Percentiles rank a stretch among this genome's conserved stretches.
Evolutionary conservation across 768 basidiomycete species (phyloP).

Genomic region (Trametes punicea): DNA sequence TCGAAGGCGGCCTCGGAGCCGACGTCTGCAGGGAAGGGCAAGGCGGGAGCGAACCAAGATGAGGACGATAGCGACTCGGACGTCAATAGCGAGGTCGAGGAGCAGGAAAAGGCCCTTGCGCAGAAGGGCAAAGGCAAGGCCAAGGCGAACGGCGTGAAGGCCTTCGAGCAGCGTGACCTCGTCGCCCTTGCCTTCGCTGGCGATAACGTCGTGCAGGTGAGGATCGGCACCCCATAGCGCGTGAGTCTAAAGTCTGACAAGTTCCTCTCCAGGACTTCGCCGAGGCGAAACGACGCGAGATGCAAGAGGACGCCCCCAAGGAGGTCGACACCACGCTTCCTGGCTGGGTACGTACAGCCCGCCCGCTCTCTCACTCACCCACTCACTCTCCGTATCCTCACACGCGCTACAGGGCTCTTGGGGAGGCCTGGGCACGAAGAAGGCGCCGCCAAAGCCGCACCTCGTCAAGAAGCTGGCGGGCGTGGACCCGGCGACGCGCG

Average conservation of each 20-base stretch:
- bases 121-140: conserved; percentile 41
- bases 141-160: conserved; percentile 43
- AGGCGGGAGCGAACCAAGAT: neutral
- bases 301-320: conserved; percentile 81
- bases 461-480: conserved; percentile 82
- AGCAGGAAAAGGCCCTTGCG: conserved; percentile 52
- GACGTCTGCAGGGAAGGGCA: neutral
- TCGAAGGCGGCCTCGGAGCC: conserved; percentile 18
- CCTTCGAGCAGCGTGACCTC: conserved; percentile 88
- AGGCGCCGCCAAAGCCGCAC: conserved; percentile 58
- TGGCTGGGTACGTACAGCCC: conserved; percentile 74
- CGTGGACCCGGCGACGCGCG: conserved; percentile 71
- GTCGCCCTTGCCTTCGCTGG: conserved; percentile 96
- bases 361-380: neutral
- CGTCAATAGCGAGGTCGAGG: conserved; percentile 63
- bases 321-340: conserved; percentile 88
- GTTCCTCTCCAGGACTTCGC: conserved; percentile 68
- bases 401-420: conserved; percentile 68
- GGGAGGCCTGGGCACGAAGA: conserved; percentile 76
- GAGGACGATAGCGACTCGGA: conserved; percentile 46
- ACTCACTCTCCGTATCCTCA: neutral
- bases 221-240: conserved; percentile 22
- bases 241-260: neutral
- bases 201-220: conserved; percentile 89
- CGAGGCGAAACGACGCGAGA: conserved; percentile 76